Base-by-base conservation (phyloP, 352 stramenopile genomes). In the Phytopythium montanum region DNA sequence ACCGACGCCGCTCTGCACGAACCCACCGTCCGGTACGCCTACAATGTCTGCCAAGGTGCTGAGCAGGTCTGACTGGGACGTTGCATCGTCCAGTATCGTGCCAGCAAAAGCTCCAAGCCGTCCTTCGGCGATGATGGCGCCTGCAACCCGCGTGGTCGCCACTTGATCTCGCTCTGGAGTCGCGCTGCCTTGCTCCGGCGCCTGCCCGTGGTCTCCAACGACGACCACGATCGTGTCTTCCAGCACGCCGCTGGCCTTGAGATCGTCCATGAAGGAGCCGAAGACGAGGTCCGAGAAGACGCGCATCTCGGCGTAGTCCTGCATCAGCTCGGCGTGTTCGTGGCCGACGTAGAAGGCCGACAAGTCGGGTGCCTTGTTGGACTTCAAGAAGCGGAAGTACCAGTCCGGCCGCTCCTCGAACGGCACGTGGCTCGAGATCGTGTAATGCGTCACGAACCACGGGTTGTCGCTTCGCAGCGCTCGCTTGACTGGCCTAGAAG, bases 31-130 rank as follows among this genome's bases (percentile, higher is more conserved):
- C 13, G 78, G 76, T 0, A 88, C 54, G 4, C 81, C 76, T 0
- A 86, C 70, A n/a, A 90, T 86, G 34, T 90, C 81, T 1, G 81
- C 78, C 19, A 90, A 49, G 9, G 81, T 90, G 48, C 87, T 88
- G 49, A 90, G 69, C 23, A 78, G 60, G 29, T 90, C 81, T n/a
- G 73, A 79, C 26, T 90, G 78, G 0, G 63, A 75, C 19, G 68
- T 60, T 3, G 56, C 68, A 23, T 86, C 73, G 6, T 85, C 64
- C 18, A 87, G 64, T 13, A 87, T 58, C 8, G 66, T 68, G 0
- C 76, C 73, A 0, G 59, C 64, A 21, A 62, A 55, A 5, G 59
- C 41, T 23, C 69, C 60, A 26, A 88, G 72, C 29, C 81, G 61
- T 0, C 78, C 76, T 59, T 88, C 68, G 1, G 81, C 78, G 28